These are phyloP conservation scores for Kandelia obovata DNA, from an alignment of 345 rosid genomes.

Conservation along the genomic window DNA sequence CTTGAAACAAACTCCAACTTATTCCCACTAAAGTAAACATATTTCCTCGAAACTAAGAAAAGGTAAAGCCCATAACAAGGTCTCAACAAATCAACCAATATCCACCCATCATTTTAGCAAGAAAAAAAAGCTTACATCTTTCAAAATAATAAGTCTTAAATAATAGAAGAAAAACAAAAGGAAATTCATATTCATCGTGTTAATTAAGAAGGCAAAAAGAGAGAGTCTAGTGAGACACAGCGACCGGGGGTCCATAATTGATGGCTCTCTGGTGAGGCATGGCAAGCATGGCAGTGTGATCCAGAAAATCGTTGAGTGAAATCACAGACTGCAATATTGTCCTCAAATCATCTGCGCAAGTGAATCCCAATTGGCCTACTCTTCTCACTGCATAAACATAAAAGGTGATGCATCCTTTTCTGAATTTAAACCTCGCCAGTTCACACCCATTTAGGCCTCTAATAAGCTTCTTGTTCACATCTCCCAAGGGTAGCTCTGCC, in stretches of 20 bases:
- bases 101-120: conserved; percentile 14
- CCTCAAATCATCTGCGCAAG: conserved; percentile 74
- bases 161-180: background rate
- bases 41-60: background rate
- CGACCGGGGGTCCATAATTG: conserved; percentile 47
- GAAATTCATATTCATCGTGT: background rate
- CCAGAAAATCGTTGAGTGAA: conserved; percentile 88
- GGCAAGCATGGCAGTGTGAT: conserved; percentile 92
- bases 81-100: conserved; percentile 44
- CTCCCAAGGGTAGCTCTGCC: conserved; percentile 74
- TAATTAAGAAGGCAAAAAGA: background rate
- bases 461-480: conserved; percentile 82
- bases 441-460: conserved; percentile 58
- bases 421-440: conserved; percentile 90
- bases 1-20: conserved; percentile 6
- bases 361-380: conserved; percentile 51
- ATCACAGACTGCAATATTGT: conserved; percentile 77
- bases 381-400: conserved; percentile 80
- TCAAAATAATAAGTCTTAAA: conserved; percentile 7
- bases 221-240: conserved; percentile 64
- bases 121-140: conserved; percentile 12
- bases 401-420: conserved; percentile 97
- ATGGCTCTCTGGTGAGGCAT: conserved; percentile 88
- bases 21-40: conserved; percentile 23
- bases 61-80: background rate